Conservation (phyloP, 2,329 filamentous ascomycete species). For the Sordariomycetes sp. region DNA sequence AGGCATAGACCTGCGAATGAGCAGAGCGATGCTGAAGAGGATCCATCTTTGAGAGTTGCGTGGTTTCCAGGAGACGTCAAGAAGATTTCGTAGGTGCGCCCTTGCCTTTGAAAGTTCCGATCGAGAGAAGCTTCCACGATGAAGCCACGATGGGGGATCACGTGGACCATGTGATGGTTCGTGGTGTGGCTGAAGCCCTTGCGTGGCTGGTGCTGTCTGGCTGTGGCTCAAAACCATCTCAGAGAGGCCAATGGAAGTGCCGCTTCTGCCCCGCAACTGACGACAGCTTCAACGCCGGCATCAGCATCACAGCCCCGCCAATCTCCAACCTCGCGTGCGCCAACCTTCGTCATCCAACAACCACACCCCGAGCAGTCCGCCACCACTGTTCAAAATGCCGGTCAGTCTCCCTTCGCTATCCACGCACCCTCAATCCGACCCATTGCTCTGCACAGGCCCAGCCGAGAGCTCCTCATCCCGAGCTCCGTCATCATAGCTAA, state of each 20-base stretch:
- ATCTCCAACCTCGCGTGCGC: conserved; percentile 13
- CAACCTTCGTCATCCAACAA: neutral
- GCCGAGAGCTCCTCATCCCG: neutral
- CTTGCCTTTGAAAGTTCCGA: too few species aligned
- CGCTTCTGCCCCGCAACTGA: conserved; percentile 17
- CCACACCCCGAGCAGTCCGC: conserved; percentile 4
- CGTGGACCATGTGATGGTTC: too few species aligned
- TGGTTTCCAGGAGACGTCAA: too few species aligned
- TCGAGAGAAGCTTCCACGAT: too few species aligned
- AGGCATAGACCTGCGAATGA: too few species aligned
- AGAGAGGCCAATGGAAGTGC: conserved; percentile 6
- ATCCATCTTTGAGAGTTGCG: too few species aligned
- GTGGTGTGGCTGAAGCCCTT: too few species aligned
- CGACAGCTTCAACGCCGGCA: conserved; percentile 18
- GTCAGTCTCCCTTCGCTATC: conserved; percentile 19
- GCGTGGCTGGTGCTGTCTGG: too few species aligned
- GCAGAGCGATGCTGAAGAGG: too few species aligned
- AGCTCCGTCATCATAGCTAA: neutral
- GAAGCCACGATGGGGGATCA: too few species aligned
- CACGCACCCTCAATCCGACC: neutral
- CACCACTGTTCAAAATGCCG: conserved; percentile 32
- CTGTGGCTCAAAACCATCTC: too few species aligned
- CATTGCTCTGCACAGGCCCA: neutral
- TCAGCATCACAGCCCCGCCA: conserved; percentile 16
- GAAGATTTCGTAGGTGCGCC: too few species aligned